Conservation (phyloP, 148 eudicot genomes). For the Vaccinium macrocarpon region DNA sequence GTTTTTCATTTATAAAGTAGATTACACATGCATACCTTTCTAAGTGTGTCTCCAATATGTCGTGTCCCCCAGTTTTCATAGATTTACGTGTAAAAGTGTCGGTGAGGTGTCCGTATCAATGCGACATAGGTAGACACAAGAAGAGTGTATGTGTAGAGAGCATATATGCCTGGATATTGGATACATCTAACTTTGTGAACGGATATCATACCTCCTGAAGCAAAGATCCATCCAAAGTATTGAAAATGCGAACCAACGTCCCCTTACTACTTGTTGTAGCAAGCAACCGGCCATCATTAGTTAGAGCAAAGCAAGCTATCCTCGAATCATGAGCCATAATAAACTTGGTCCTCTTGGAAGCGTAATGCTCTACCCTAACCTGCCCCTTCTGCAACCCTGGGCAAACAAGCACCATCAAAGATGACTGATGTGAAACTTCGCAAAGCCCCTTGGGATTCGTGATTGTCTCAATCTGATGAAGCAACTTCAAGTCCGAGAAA, state of each 20-base stretch:
- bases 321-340: conserved; percentile 68
- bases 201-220: conserved; percentile 63
- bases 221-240: conserved; percentile 65
- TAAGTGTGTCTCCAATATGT: no score
- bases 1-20: no score
- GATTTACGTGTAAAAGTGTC: neutral
- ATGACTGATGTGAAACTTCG: conserved; percentile 57
- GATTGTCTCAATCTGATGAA: conserved; percentile 61
- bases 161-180: neutral
- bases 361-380: conserved; percentile 71
- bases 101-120: neutral
- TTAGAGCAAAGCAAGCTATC: conserved; percentile 48
- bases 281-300: conserved; percentile 54
- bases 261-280: conserved; percentile 82
- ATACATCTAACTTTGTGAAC: neutral
- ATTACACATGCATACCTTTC: no score
- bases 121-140: neutral
- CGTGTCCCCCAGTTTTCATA: no score
- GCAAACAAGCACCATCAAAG: conserved; percentile 52
- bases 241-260: conserved; percentile 62
- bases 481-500: conserved; percentile 53
- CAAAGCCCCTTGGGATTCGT: conserved; percentile 70
- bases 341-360: conserved; percentile 51
- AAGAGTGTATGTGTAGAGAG: neutral
- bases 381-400: conserved; percentile 72